Evolutionary conservation across 2,329 filamentous ascomycete genomes (phyloP).

Genomic region (Claviceps spartinae): DNA sequence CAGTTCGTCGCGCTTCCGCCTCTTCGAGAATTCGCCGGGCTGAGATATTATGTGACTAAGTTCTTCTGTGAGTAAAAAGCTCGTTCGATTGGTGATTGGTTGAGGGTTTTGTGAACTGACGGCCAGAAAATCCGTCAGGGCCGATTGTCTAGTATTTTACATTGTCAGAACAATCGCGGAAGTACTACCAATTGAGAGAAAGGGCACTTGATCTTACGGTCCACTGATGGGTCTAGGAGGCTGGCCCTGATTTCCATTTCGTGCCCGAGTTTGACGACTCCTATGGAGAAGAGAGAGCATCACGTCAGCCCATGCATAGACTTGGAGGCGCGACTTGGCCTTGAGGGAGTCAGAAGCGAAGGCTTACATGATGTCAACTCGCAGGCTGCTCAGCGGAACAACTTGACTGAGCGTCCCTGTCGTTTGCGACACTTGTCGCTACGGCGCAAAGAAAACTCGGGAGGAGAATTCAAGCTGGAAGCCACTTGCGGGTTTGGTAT

Average conservation of each 20-base stretch:
- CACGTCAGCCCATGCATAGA: not conserved
- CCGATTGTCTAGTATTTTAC: conserved; percentile 28
- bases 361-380: conserved; percentile 2
- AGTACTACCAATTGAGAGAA: not conserved
- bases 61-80: conserved; percentile 9
- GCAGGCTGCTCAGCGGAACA: not conserved
- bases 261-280: conserved; percentile 5
- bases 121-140: conserved; percentile 39
- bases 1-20: conserved; percentile 33
- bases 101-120: conserved; percentile 17
- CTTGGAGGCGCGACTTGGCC: not conserved
- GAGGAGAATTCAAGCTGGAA: not conserved
- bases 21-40: conserved; percentile 39
- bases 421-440: not conserved
- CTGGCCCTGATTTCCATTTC: conserved; percentile 8
- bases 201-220: conserved; percentile 18
- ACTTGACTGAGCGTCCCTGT: not conserved
- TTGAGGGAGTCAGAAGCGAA: not conserved
- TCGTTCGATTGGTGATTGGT: not conserved
- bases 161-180: conserved; percentile 4
- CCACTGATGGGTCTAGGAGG: conserved; percentile 22
- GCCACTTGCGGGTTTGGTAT: not conserved
- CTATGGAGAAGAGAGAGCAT: not conserved
- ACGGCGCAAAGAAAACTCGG: not conserved
- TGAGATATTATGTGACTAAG: conserved; percentile 58